Evolutionary conservation across 495 filamentous ascomycete species (phyloP).

Genomic region (Aspergillus steynii): DNA sequence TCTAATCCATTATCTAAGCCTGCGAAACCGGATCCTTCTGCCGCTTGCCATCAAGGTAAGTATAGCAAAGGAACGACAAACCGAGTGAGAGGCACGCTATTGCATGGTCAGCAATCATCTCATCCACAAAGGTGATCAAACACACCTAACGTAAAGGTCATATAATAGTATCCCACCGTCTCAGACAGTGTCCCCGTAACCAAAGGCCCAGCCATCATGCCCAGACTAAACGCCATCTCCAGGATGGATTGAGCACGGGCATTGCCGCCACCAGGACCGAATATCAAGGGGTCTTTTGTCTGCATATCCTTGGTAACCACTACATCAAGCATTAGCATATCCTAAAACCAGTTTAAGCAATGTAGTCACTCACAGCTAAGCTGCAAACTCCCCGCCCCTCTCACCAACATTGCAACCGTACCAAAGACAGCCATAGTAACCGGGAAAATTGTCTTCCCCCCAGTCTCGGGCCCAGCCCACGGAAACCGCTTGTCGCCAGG

Average conservation of each 20-base stretch:
- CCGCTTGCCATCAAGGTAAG: no score
- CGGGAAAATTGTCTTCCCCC: constrained; percentile 26
- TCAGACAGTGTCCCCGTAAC: constrained; percentile 26
- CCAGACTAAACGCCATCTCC: constrained; percentile 25
- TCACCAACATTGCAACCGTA: constrained; percentile 23
- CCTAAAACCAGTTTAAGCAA: constrained; percentile 3
- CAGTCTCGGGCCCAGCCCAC: constrained; percentile 6
- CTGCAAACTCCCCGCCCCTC: constrained; percentile 22
- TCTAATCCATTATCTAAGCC: no score
- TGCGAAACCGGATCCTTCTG: no score
- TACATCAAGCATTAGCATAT: neutral
- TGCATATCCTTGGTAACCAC: constrained; percentile 19
- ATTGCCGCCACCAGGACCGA: constrained; percentile 23
- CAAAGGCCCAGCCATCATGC: constrained; percentile 30
- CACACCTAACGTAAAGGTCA: constrained; percentile 21
- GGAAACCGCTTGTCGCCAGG: constrained; percentile 10
- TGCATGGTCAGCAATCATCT: no score
- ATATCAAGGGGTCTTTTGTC: constrained; percentile 17
- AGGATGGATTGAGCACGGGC: constrained; percentile 28
- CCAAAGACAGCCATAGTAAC: constrained; percentile 20
- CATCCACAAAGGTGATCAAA: neutral
- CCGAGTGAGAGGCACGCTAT: no score
- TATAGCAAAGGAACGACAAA: no score
- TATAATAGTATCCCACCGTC: constrained; percentile 25
- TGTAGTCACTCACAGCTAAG: neutral